Evolutionary conservation across 768 basidiomycete species (phyloP).

Genomic region (Sistotremastrum niveocremeum): DNA sequence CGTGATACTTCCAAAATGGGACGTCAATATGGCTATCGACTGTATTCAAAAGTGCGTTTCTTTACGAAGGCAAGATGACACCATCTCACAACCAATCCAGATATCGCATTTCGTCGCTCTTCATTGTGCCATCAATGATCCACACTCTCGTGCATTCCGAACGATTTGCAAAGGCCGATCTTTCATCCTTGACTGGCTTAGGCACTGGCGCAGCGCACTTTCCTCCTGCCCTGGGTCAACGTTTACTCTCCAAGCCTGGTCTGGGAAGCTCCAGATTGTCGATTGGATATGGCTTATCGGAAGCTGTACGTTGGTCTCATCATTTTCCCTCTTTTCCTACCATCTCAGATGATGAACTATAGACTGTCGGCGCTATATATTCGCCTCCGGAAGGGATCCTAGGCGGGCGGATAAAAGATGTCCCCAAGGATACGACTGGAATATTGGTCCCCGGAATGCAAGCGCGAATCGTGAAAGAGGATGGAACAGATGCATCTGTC

Average conservation of each 20-base stretch:
- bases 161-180: conserved; percentile 30
- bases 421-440: conserved; percentile 33
- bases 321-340: too few species aligned
- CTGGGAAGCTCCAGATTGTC: conserved; percentile 14
- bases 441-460: conserved; percentile 51
- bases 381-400: conserved; percentile 34
- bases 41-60: conserved; percentile 53
- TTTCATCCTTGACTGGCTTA: conserved; percentile 33
- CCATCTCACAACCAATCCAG: conserved; percentile 19
- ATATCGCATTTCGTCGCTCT: conserved; percentile 36
- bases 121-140: conserved; percentile 47
- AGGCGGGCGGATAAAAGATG: conserved; percentile 21
- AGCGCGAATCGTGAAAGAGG: conserved; percentile 45
- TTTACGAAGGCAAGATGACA: too few species aligned
- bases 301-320: too few species aligned
- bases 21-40: conserved; percentile 34
- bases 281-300: too few species aligned
- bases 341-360: neutral
- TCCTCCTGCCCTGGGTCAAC: conserved; percentile 38
- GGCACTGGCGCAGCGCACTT: conserved; percentile 55
- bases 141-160: conserved; percentile 52
- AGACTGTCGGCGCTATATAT: conserved; percentile 27
- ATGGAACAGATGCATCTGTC: conserved; percentile 38
- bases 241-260: conserved; percentile 22
- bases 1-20: conserved; percentile 50